These are phyloP conservation scores for Neospermospora avenae DNA, from an alignment of 2,329 filamentous ascomycete genomes.

Conservation along the genomic window DNA sequence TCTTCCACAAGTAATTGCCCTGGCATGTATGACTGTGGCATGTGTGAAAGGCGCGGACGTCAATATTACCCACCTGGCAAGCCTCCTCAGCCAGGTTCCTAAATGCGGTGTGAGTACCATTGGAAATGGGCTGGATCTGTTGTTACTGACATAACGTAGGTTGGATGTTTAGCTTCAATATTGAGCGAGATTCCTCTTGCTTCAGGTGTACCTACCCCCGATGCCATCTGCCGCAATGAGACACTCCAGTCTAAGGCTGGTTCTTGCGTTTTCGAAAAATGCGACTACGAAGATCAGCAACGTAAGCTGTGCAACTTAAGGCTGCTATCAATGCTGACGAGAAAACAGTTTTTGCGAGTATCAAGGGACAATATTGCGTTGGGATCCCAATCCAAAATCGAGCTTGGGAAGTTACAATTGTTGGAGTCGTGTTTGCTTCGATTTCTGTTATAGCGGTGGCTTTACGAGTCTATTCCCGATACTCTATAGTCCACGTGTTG, in stretches of 20 bases:
- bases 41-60: not conserved
- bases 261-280: conserved; percentile 11
- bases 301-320: not conserved
- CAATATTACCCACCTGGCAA: conserved; percentile 1
- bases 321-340: not conserved
- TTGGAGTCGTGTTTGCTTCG: conserved; percentile 5
- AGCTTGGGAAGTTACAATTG: conserved; percentile 4
- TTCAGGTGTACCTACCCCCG: conserved; percentile 6
- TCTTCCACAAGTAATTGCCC: not conserved
- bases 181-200: not conserved
- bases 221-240: conserved; percentile 12
- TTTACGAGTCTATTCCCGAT: conserved; percentile 20
- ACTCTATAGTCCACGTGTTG: conserved; percentile 3
- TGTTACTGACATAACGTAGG: not conserved
- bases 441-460: conserved; percentile 17
- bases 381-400: conserved; percentile 13
- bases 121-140: not conserved
- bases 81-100: conserved; percentile 9
- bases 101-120: conserved; percentile 15
- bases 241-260: conserved; percentile 14
- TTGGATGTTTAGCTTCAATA: conserved; percentile 7
- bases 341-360: conserved; percentile 1
- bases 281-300: conserved; percentile 11
- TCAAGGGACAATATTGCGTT: conserved; percentile 14
- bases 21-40: not conserved